Evolutionary conservation across 805 yeast genomes (phyloP).

Genomic region (Candida glaebosa): DNA sequence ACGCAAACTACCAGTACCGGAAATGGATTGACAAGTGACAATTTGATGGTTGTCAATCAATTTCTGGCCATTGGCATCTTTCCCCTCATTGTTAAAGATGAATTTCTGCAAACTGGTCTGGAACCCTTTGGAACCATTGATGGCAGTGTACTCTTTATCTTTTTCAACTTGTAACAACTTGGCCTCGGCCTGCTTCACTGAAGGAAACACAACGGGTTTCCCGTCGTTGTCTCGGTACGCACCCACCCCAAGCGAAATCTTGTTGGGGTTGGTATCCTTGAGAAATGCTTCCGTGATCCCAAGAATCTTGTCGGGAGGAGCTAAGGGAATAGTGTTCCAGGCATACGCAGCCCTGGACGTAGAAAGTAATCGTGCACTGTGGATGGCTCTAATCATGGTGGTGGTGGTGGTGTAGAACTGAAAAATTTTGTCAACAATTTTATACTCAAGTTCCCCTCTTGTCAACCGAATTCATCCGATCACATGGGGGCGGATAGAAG

Average conservation of each 20-base stretch:
- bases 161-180: constrained; percentile 45
- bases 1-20: constrained; percentile 94
- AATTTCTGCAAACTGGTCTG: constrained; percentile 65
- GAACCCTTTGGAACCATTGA: constrained; percentile 72
- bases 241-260: constrained; percentile 74
- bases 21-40: constrained; percentile 81
- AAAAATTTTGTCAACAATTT: no score
- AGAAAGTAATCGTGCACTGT: no score
- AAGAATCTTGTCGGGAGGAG: constrained; percentile 83
- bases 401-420: no score
- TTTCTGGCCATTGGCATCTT: constrained; percentile 51
- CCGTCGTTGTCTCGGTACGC: constrained; percentile 92
- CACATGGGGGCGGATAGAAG: no score
- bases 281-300: constrained; percentile 75
- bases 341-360: no score
- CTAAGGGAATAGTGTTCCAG: constrained; percentile 42
- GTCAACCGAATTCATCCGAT: no score
- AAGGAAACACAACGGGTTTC: constrained; percentile 82
- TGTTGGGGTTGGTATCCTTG: constrained; percentile 56
- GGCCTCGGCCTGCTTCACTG: constrained; percentile 64
- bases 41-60: constrained; percentile 61
- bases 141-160: constrained; percentile 85
- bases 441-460: no score
- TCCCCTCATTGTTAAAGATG: constrained; percentile 58
- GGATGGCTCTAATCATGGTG: no score